Evolutionary conservation across 129 eudicot genomes (phyloP), one percentile per base, ranked within the genome.

Genomic region (Calendula officinalis): DNA sequence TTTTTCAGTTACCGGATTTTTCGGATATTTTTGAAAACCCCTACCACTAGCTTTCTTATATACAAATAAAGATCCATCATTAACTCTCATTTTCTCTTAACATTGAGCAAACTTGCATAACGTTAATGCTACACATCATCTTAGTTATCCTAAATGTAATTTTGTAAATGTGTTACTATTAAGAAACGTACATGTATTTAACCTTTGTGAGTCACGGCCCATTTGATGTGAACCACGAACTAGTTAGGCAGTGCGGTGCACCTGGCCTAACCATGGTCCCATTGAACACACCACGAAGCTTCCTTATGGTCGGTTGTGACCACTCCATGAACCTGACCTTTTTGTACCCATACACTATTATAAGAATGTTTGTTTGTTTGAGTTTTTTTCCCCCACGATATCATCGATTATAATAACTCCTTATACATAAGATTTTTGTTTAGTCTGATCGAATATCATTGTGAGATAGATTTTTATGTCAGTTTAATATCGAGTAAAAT

Each of bases 191-290:
- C 55, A 38, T 8, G 17, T 14, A 45, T 4, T 38, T 37, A 46
- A 34, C 36, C 8, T 0, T 13, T 30, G 44, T 41, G 10, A 10
- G 44, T 15, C 53, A 43, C 53, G 57, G 65, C 35, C 22, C 64
- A 72, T 62, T 72, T 44, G 17, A 43, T 22, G 41, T 72, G 34
- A 52, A 15, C 49, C 77, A 33, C 69, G 42, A 30, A 53, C 50
- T 37, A 43, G 58, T 22, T 64, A 62, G 64, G 47, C 56, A 11
- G 45, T 45, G 44, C 56, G 37, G 37, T 46, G 66, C 27, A 68
- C 33, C 41, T 16, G 69, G 67, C 60, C 44, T 61, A 61, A 61
- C 61, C 70, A 70, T 53, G 76, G 71, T 35, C 66, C 42, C 70
- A 17, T 42, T 52, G 57, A 14, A 64, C 34, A 7, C 7, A 57